A percentile compares a stretch with the other conserved stretches of the same genome.
phyloP scores from a whole-genome alignment of 208 protist species.

The Acanthamoeba sp. region DNA sequence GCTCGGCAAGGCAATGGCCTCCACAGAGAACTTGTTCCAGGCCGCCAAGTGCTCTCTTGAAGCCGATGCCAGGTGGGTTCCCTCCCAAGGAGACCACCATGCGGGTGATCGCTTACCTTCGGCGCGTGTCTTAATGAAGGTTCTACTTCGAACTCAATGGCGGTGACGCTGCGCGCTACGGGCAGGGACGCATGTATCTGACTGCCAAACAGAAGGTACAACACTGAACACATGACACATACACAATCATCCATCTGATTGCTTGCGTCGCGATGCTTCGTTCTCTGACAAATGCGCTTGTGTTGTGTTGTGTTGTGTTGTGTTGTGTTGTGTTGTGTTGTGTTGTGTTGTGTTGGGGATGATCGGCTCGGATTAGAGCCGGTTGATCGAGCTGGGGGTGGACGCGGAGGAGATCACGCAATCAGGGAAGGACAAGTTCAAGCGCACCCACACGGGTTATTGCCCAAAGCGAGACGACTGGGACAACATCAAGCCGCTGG shows the following conservation, averaged over 20 bases:
- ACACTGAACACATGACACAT: not conserved
- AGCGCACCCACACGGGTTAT: not conserved
- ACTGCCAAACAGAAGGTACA: not conserved
- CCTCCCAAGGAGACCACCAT: not conserved
- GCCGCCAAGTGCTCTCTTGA: not conserved
- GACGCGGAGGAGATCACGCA: not conserved
- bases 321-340: not conserved
- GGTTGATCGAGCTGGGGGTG: not conserved
- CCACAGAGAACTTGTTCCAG: constrained; percentile 24
- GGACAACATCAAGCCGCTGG: not conserved
- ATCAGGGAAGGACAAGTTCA: not conserved
- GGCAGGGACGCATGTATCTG: constrained; percentile 10
- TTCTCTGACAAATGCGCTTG: not conserved
- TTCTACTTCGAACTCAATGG: constrained; percentile 37
- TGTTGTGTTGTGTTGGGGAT: not conserved
- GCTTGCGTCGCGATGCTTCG: not conserved
- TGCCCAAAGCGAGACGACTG: constrained; percentile 4
- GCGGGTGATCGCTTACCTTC: not conserved
- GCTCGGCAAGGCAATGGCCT: not conserved
- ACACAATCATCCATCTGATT: not conserved
- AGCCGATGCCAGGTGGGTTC: not conserved
- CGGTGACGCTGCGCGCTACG: not conserved
- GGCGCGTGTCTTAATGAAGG: not conserved
- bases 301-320: not conserved
- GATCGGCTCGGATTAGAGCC: not conserved